Evolutionary conservation across 2,329 filamentous ascomycete genomes (phyloP), one percentile per base, ranked within the genome.

Genomic region (Colletotrichum sp.): DNA sequence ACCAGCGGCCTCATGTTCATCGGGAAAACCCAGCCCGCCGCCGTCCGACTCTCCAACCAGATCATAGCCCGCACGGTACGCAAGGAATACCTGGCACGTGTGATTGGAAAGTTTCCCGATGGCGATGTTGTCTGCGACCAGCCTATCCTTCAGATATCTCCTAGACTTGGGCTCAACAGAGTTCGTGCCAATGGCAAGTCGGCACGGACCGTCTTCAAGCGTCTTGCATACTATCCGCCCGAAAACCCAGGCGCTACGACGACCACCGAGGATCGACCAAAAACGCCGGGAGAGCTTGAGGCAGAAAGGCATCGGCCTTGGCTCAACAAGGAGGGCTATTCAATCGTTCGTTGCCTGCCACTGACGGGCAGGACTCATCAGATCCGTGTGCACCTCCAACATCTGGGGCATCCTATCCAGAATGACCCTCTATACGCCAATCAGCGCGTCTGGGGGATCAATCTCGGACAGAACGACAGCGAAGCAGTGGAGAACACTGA

Each of bases 371-470:
- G 97, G 65, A 99, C 97, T 15, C 97, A 99, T 80, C 97, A 99
- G 82, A 90, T 99, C 63, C 92, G 97, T 38, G 97, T 99, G 21
- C 97, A 99, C 80, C 88, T 99, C 18, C 97, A 99, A 81, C 98
- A 95, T 82, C 87, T 99, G 5, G 97, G 97, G 2, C 94, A 98
- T 81, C 97, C 97, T 3, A 98, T 99, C 78, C 93, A 95, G 76
- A 99, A 99, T 82, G 97, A 99, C 81, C 97, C 97, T 9, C 98
- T 99, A 78, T 99, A 99, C 83, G 95, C 95, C 79, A 99, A 99
- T 81, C 92, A 95, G 80, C 92, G 92, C 71, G 97, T 99, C 13
- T 99, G 98, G 88, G 97, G 97, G 0, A 87, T 93, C 1, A 89
- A 93, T 12, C 90, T 99, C 1, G 97, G 95, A 18, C 90, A 84